Evolutionary conservation across 768 basidiomycete species (phyloP).

Genomic region (Pilatotrama ljubarskyi): DNA sequence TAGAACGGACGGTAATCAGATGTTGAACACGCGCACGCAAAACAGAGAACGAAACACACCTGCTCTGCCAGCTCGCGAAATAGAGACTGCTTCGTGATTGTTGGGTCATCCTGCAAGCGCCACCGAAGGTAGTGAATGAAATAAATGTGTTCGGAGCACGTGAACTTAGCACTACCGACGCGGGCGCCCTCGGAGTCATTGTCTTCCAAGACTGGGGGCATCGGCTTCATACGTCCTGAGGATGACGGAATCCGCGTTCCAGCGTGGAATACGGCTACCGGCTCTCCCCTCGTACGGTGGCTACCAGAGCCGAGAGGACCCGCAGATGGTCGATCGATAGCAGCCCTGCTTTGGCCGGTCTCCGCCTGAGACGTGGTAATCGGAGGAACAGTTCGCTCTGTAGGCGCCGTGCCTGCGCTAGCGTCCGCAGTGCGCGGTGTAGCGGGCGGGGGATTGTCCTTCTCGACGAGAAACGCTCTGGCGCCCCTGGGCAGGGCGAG

Average conservation of each 20-base stretch:
- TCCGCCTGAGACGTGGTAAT: too few species aligned
- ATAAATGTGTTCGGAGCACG: constrained; percentile 1
- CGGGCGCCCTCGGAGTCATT: too few species aligned
- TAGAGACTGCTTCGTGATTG: not conserved
- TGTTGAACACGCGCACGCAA: not conserved
- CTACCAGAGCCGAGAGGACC: not conserved
- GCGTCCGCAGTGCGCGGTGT: too few species aligned
- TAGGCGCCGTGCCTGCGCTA: too few species aligned
- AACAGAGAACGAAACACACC: not conserved
- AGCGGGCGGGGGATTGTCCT: too few species aligned
- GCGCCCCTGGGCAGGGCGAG: too few species aligned
- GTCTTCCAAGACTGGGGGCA: not conserved
- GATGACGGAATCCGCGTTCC: not conserved
- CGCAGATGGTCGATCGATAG: not conserved
- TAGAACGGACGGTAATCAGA: not conserved
- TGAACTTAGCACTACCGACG: not conserved
- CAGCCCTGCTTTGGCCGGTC: too few species aligned
- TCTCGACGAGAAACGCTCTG: too few species aligned
- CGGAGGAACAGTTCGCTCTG: too few species aligned
- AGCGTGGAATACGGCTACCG: not conserved
- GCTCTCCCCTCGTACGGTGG: not conserved
- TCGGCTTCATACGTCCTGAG: not conserved
- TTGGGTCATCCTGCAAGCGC: not conserved
- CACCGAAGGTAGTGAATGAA: constrained; percentile 13
- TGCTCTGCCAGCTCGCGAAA: not conserved